A percentile compares a stretch with the other conserved stretches of the same genome.
Evolutionary conservation across 140 eudicot species (phyloP).

Genomic region (Cichorium intybus): DNA sequence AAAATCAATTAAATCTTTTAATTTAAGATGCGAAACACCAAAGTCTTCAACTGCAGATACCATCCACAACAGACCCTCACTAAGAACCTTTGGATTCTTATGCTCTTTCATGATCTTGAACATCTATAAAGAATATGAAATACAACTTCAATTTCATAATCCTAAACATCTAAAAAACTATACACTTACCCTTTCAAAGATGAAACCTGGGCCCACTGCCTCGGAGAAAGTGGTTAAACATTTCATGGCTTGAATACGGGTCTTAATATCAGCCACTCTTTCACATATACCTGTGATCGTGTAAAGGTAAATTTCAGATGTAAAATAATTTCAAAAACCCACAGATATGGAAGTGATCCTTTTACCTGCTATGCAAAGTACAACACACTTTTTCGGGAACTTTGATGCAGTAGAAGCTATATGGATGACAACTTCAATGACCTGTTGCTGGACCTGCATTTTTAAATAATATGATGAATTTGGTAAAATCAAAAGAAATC

Average conservation of each 20-base stretch:
- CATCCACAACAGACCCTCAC: slow-evolving; percentile 97
- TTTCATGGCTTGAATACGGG: slow-evolving; percentile 91
- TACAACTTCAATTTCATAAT: background rate
- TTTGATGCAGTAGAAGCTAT: slow-evolving; percentile 83
- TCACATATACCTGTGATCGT: slow-evolving; percentile 66
- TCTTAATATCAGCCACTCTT: slow-evolving; percentile 98
- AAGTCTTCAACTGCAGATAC: slow-evolving; percentile 90
- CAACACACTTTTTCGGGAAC: slow-evolving; percentile 93
- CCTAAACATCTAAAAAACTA: background rate
- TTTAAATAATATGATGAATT: background rate
- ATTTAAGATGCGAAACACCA: slow-evolving; percentile 72
- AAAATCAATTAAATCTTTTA: slow-evolving; percentile 97
- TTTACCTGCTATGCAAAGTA: slow-evolving; percentile 80
- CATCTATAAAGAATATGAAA: slow-evolving; percentile 38
- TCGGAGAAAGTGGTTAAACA: slow-evolving; percentile 88
- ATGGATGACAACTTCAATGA: slow-evolving; percentile 70
- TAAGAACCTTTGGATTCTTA: slow-evolving; percentile 97
- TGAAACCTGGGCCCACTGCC: slow-evolving; percentile 91
- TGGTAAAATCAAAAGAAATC: background rate
- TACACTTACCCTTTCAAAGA: slow-evolving; percentile 80
- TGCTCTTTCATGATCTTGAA: slow-evolving; percentile 97
- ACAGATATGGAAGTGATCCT: background rate
- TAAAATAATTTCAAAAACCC: slow-evolving; percentile 2
- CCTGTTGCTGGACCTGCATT: slow-evolving; percentile 87
- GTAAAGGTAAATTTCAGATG: slow-evolving; percentile 2